Evolutionary conservation across 2,329 filamentous ascomycete species (phyloP).

Genomic region (Tolypocladium cylindrosporum): DNA sequence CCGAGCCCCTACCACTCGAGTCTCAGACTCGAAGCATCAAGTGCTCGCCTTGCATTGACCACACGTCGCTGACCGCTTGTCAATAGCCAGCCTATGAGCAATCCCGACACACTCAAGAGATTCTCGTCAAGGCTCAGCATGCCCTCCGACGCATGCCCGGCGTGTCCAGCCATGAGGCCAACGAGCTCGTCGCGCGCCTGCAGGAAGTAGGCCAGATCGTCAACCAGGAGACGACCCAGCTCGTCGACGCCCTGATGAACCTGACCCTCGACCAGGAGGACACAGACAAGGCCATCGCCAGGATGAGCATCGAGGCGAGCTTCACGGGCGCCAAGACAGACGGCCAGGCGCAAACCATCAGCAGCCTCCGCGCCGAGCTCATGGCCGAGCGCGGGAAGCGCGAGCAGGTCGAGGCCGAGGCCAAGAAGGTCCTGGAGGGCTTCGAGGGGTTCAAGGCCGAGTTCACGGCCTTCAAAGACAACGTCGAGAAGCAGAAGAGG

Average conservation of each 20-base stretch:
- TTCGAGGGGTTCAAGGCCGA: slow-evolving; percentile 16
- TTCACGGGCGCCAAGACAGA: slow-evolving; percentile 23
- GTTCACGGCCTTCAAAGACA: slow-evolving; percentile 18
- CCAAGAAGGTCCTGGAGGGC: slow-evolving; percentile 16
- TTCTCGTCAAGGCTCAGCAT: slow-evolving; percentile 26
- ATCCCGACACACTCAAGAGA: slow-evolving; percentile 22
- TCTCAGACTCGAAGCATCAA: not conserved
- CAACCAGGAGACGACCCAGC: slow-evolving; percentile 27
- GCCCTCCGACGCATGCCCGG: slow-evolving; percentile 29
- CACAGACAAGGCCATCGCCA: slow-evolving; percentile 25
- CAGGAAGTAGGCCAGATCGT: slow-evolving; percentile 26
- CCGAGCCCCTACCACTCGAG: not conserved
- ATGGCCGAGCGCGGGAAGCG: slow-evolving; percentile 20
- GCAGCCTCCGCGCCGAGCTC: slow-evolving; percentile 20
- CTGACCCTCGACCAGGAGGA: slow-evolving; percentile 26
- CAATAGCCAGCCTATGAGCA: slow-evolving; percentile 23
- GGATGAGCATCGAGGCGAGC: slow-evolving; percentile 28
- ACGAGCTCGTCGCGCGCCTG: slow-evolving; percentile 22
- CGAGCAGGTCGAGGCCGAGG: slow-evolving; percentile 15
- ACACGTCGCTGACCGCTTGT: not conserved
- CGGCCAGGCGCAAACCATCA: slow-evolving; percentile 21
- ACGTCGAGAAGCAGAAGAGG: slow-evolving; percentile 7
- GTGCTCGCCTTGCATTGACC: not conserved
- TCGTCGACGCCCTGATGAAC: slow-evolving; percentile 27
- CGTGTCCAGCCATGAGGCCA: slow-evolving; percentile 22